phyloP scores from a whole-genome alignment of 441 rosid genomes.

The Erodium chrysanthum region DNA sequence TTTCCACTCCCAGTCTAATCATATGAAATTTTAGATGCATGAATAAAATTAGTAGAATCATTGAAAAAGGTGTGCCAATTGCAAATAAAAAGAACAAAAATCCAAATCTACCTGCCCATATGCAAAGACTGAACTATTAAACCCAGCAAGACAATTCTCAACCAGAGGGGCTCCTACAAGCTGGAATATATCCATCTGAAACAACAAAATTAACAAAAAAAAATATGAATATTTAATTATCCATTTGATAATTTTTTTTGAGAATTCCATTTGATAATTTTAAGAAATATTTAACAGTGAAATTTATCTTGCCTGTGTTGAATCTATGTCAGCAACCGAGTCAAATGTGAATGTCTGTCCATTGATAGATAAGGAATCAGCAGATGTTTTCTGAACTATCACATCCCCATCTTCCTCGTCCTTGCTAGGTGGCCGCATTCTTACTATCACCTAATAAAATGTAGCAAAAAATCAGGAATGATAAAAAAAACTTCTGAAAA shows the following conservation, averaged over 20 bases:
- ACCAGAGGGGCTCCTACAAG: slow-evolving; percentile 87
- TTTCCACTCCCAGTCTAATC: slow-evolving; percentile 95
- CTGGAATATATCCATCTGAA: slow-evolving; percentile 75
- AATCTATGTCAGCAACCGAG: slow-evolving; percentile 63
- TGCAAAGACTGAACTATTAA: slow-evolving; percentile 97
- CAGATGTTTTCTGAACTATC: slow-evolving; percentile 53
- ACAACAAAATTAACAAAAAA: slow-evolving; percentile 15
- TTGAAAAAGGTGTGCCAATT: slow-evolving; percentile 10
- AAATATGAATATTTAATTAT: slow-evolving; percentile 3
- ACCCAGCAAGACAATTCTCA: slow-evolving; percentile 94
- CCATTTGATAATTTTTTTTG: not conserved
- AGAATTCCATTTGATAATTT: not conserved
- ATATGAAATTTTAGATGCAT: slow-evolving; percentile 19
- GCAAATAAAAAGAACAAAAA: slow-evolving; percentile 4
- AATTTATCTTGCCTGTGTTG: slow-evolving; percentile 54
- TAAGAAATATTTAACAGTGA: not conserved
- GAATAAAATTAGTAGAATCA: slow-evolving; percentile 13
- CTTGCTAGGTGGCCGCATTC: slow-evolving; percentile 72
- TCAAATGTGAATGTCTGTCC: slow-evolving; percentile 87
- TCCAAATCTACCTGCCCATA: slow-evolving; percentile 72
- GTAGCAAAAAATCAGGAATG: not conserved
- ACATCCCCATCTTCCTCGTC: slow-evolving; percentile 61
- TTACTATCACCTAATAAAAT: slow-evolving; percentile 56
- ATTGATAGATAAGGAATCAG: slow-evolving; percentile 56
- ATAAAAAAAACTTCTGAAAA: not conserved